Percentiles rank a stretch among this genome's conserved stretches.
phyloP scores from a whole-genome alignment of 352 stramenopile species.

The Pythium dissotocum region DNA sequence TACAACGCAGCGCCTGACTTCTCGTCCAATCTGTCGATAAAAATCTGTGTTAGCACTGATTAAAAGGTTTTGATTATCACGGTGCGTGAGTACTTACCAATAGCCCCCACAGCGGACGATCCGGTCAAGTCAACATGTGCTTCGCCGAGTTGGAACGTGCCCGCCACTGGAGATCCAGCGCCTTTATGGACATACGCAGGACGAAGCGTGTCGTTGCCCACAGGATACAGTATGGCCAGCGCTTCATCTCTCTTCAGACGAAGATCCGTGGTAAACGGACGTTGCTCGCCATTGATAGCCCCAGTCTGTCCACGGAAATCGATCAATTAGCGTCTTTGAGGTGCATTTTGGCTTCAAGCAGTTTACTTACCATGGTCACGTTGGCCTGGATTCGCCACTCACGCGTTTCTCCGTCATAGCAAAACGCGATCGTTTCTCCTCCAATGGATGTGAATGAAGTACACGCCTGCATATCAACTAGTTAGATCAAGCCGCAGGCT shows the following conservation, averaged over 20 bases:
- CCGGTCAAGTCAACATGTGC: conserved; percentile 12
- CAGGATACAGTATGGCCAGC: conserved; percentile 38
- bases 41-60: neutral
- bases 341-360: neutral
- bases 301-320: conserved; percentile 19
- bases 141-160: conserved; percentile 32
- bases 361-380: conserved; percentile 23
- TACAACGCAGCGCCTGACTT: conserved; percentile 41
- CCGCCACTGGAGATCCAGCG: conserved; percentile 32
- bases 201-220: conserved; percentile 41
- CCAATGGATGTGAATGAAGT: conserved; percentile 26
- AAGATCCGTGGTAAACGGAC: conserved; percentile 27
- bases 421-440: conserved; percentile 32
- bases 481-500: neutral
- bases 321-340: neutral
- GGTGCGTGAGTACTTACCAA: conserved; percentile 20
- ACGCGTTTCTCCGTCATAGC: conserved; percentile 21
- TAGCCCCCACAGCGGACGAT: conserved; percentile 25
- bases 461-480: conserved; percentile 21
- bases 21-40: conserved; percentile 37
- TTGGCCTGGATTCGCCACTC: conserved; percentile 34
- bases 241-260: conserved; percentile 35
- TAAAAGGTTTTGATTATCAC: neutral
- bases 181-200: conserved; percentile 51
- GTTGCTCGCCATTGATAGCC: conserved; percentile 4